Evolutionary conservation across 2,329 filamentous ascomycete genomes (phyloP).

Genomic region (Trichoderma gracile): DNA sequence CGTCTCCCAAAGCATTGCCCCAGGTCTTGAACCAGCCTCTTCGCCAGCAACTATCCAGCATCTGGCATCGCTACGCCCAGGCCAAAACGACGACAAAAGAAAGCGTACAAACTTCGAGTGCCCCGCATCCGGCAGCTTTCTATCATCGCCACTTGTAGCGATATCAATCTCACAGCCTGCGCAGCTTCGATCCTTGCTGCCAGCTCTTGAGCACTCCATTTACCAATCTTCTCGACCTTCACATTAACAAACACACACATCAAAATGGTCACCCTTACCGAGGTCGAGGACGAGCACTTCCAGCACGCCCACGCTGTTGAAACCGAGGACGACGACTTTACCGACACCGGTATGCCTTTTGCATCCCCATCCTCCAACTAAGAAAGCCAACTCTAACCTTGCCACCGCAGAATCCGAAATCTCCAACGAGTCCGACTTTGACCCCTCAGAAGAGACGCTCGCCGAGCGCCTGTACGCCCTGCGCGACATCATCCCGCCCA

Average conservation of each 20-base stretch:
- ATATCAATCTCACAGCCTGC: constrained; percentile 3
- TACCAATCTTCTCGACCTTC: too few species aligned
- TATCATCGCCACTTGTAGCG: constrained; percentile 10
- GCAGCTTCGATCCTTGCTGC: not conserved
- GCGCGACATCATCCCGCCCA: constrained; percentile 74
- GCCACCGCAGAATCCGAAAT: constrained; percentile 69
- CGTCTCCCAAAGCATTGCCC: not conserved
- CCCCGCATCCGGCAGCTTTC: constrained; percentile 8
- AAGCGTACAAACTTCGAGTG: not conserved
- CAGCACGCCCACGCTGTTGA: constrained; percentile 66
- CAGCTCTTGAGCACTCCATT: not conserved
- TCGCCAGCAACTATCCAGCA: not conserved
- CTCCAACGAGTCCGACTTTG: constrained; percentile 75
- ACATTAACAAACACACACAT: constrained; percentile 31
- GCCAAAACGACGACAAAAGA: not conserved
- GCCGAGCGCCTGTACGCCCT: constrained; percentile 71
- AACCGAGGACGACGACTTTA: constrained; percentile 92
- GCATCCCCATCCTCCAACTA: not conserved
- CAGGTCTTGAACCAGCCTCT: not conserved
- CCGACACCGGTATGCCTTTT: constrained; percentile 74
- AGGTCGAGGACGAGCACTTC: constrained; percentile 97
- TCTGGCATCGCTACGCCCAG: not conserved
- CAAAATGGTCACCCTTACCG: constrained; percentile 93
- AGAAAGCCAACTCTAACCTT: too few species aligned
- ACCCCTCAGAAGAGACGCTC: constrained; percentile 59